Evolutionary conservation across 371 early-diverging fungal genomes (phyloP), one percentile per base, ranked within the genome.

Genomic region (Umbelopsis sp.): DNA sequence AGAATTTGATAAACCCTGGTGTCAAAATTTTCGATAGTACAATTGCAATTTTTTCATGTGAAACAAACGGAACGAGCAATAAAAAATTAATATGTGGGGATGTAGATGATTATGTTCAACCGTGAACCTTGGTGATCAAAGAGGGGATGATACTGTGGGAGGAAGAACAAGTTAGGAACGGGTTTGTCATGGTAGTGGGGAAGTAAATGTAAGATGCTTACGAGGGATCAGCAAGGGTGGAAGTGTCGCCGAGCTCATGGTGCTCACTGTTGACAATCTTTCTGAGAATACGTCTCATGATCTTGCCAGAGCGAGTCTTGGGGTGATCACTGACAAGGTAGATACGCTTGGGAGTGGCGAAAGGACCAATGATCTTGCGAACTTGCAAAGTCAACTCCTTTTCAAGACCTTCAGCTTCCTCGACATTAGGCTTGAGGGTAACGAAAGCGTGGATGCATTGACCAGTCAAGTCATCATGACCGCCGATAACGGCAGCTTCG

Each of bases 291-390:
- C 99, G 89, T 29, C 96, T 87, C 89, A 97, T 94, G 72, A 99
- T 94, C 85, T 99, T 99, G 65, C 99, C 99, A 18, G 93, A 93
- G 9, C 99, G 89, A 14, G 99, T 99, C 84, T 99, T 99, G 70
- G 99, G 99, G 69, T 99, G 84, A 68, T 96, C 98, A 25, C 82
- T 86, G 20, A 92, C 89, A 65, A 98, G 70, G 70, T 95, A 83
- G 46, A 99, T 85, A 44, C 84, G 80, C 79, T 95, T 96, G 22
- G 99, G 97, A 12, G 93, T 87, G 18, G 97, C 96, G 72, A 99
- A 95, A 22, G 98, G 94, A 1, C 97, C 97, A 75, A 99, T 98
- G 69, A 87, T 88, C 57, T 86, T 88, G 64, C 98, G 90, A 6
- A 99, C 92, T 50, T 93, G 92, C 41, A 82, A 45, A 20, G 85